Percentiles rank a stretch among this genome's conserved stretches.
These are phyloP conservation scores for Boletus rubescentipes DNA, from an alignment of 768 basidiomycete genomes.

Conservation along the genomic window DNA sequence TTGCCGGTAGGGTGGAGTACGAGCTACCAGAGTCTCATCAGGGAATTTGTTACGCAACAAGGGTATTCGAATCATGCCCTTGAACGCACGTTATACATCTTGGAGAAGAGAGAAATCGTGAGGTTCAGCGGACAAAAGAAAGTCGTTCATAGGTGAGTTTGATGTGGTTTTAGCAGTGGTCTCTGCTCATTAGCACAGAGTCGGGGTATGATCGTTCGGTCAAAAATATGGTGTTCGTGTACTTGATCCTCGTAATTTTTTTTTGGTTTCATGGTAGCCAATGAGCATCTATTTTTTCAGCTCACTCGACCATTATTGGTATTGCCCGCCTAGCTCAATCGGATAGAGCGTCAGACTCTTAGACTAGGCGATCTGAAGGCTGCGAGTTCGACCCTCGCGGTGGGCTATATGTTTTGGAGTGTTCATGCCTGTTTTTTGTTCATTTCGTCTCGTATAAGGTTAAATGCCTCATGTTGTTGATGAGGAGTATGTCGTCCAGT, in stretches of 20 bases:
- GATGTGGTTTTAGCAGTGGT: neutral
- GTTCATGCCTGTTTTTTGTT: neutral
- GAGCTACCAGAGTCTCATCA: constrained; percentile 88
- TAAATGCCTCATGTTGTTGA: no score
- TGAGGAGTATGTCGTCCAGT: no score
- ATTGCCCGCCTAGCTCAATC: constrained; percentile 63
- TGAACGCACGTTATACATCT: constrained; percentile 83
- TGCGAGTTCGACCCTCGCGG: constrained; percentile 66
- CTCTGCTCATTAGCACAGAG: constrained; percentile 18
- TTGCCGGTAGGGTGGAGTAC: constrained; percentile 96
- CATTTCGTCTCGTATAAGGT: no score
- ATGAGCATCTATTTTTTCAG: neutral
- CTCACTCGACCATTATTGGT: neutral
- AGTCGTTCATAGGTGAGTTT: constrained; percentile 47
- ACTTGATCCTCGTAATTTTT: neutral
- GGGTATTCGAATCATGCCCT: constrained; percentile 88
- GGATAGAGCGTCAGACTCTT: constrained; percentile 70
- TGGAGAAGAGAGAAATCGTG: constrained; percentile 96
- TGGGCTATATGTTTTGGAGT: constrained; percentile 40
- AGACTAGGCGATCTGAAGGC: constrained; percentile 54
- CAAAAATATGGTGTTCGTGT: neutral
- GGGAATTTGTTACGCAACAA: constrained; percentile 92
- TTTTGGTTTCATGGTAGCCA: neutral
- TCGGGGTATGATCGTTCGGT: constrained; percentile 27
- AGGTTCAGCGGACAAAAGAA: constrained; percentile 66